Evolutionary conservation across 805 yeast species (phyloP).

Genomic region (Debaryomyces maramus): DNA sequence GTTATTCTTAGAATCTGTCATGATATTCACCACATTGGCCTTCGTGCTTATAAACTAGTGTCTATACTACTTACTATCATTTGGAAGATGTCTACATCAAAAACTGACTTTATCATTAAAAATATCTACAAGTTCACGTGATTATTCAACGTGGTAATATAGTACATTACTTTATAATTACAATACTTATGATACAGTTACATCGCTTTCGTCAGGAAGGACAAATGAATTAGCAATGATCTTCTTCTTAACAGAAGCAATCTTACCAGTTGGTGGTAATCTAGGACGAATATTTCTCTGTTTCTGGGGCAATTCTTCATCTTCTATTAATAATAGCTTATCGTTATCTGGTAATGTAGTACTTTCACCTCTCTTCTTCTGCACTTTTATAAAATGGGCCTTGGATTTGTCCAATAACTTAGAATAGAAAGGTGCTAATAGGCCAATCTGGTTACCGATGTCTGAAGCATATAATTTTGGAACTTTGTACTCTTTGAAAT

Average conservation of each 20-base stretch:
- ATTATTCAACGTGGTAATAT: neutral
- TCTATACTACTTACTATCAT: too few relatives aligned
- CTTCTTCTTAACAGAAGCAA: constrained; percentile 67
- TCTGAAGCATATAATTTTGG: constrained; percentile 53
- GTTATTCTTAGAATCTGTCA: neutral
- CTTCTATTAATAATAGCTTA: constrained; percentile 57
- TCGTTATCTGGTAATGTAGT: constrained; percentile 41
- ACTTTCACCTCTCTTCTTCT: constrained; percentile 40
- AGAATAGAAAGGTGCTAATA: constrained; percentile 54
- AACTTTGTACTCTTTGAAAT: constrained; percentile 57
- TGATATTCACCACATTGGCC: constrained; percentile 4
- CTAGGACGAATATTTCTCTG: constrained; percentile 73
- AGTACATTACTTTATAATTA: neutral
- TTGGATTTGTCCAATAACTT: constrained; percentile 43
- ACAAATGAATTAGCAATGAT: constrained; percentile 54
- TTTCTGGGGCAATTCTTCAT: constrained; percentile 81
- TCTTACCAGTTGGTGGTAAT: constrained; percentile 89
- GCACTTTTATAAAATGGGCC: constrained; percentile 41
- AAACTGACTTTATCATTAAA: neutral
- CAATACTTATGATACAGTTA: constrained; percentile 3
- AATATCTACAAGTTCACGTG: neutral
- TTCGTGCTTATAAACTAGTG: too few relatives aligned
- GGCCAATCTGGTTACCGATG: constrained; percentile 54
- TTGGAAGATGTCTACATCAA: too few relatives aligned
- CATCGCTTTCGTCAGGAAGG: constrained; percentile 34